Conservation (phyloP, 805 yeast genomes). For the Saturnispora besseyi region DNA sequence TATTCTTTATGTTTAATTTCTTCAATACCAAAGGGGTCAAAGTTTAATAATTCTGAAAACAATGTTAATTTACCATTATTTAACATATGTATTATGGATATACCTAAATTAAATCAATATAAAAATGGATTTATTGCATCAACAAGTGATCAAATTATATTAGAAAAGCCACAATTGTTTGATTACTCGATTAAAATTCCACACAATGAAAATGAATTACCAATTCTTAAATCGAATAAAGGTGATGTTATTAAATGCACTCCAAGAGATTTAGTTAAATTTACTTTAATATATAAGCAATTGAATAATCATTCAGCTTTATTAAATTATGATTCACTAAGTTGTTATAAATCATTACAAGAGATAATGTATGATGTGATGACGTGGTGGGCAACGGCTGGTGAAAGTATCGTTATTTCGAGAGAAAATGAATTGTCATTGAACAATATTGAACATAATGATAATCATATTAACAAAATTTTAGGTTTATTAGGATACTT, state of each 20-base stretch:
- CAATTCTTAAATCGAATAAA: conserved; percentile 14
- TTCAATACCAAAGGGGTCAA: conserved; percentile 49
- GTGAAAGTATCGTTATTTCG: conserved; percentile 42
- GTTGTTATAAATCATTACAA: conserved; percentile 12
- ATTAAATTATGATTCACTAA: conserved; percentile 10
- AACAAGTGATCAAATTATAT: conserved; percentile 58
- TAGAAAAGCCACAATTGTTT: conserved; percentile 43
- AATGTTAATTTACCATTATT: conserved; percentile 43
- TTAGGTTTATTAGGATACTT: conserved; percentile 40
- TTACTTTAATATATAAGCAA: conserved; percentile 22
- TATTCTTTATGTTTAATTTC: conserved; percentile 55
- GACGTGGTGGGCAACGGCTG: conserved; percentile 91
- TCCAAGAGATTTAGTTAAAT: conserved; percentile 31
- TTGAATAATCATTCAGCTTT: conserved; percentile 5
- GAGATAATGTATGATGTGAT: conserved; percentile 45
- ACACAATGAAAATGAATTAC: conserved; percentile 12
- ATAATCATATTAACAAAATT: conserved; percentile 20
- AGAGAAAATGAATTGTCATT: conserved; percentile 28
- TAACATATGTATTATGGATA: conserved; percentile 54
- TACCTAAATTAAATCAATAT: conserved; percentile 27
- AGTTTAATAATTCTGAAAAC: conserved; percentile 19
- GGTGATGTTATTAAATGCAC: conserved; percentile 22
- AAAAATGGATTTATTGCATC: conserved; percentile 42
- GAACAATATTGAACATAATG: conserved; percentile 19
- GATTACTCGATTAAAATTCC: conserved; percentile 34